These are phyloP conservation scores for Bruguiera gymnorhiza DNA, from an alignment of 345 rosid species.

Conservation along the genomic window DNA sequence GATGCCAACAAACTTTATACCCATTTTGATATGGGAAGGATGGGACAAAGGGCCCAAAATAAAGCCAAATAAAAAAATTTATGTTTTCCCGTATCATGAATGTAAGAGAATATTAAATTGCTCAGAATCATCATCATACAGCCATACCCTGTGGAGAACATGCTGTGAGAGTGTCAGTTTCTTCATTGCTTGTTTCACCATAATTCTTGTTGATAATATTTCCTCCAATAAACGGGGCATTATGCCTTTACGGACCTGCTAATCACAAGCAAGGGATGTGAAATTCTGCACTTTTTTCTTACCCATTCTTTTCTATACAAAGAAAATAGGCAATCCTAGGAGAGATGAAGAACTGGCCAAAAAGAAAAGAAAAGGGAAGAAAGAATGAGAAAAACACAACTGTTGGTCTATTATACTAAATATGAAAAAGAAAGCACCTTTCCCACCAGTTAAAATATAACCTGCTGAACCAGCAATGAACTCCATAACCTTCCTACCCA, in stretches of 20 bases:
- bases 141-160: conserved; percentile 80
- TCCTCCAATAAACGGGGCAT: conserved; percentile 87
- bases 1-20: too few relatives aligned
- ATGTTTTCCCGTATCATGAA: neutral
- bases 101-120: conserved; percentile 9
- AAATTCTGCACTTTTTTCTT: neutral
- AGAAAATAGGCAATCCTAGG: conserved; percentile 5
- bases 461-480: too few relatives aligned
- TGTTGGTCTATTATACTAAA: too few relatives aligned
- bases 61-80: neutral
- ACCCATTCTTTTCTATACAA: neutral
- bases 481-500: too few relatives aligned
- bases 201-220: conserved; percentile 88
- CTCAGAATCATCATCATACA: neutral
- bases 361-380: too few relatives aligned
- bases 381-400: too few relatives aligned
- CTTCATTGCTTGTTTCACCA: conserved; percentile 91
- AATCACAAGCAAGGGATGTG: neutral
- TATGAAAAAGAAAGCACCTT: too few relatives aligned
- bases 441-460: too few relatives aligned
- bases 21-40: too few relatives aligned
- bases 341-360: too few relatives aligned
- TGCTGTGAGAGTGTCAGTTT: conserved; percentile 71
- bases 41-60: too few relatives aligned
- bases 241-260: conserved; percentile 72